Base-by-base conservation (phyloP, 108 stramenopile species). In the Pseudonitzschia multiseries region DNA sequence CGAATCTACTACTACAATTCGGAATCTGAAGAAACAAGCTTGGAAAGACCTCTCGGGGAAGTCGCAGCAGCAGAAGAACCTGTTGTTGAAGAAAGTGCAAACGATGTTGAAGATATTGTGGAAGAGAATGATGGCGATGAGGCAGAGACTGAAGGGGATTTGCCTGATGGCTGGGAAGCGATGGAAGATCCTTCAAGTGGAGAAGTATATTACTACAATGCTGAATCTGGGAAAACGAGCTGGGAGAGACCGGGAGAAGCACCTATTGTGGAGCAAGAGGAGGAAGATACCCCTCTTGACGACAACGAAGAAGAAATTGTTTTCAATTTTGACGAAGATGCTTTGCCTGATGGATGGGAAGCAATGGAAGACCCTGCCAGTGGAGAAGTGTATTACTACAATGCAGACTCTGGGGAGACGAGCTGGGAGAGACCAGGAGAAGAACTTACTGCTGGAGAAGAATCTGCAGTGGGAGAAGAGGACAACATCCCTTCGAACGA, bases 11-110 rank as follows among this genome's bases (percentile, higher is more conserved):
- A 83, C 73, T 89, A 82, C 80, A 87, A 94, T 68, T 68, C 50
- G 32, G 50, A 56, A 28, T 77, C 82, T 12, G 79, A 74, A 27
- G 84, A 84, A 59, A 91, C 87, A 14, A 70, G 80, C 36, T 95
- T 91, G 94, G 84, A 85, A 15, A 54, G 72, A 22, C 84, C 21
- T n/a, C n/a, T n/a, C n/a, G n/a, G n/a, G n/a, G n/a, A n/a, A n/a
- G n/a, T n/a, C n/a, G n/a, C n/a, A n/a, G n/a, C n/a, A n/a, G n/a
- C n/a, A n/a, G n/a, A n/a, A n/a, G n/a, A n/a, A n/a, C n/a, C n/a
- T n/a, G n/a, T n/a, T 1, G 44, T 28, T 24, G 68, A 69, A 69
- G 28, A 31, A 20, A 14, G 40, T 20, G 60, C 42, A 42, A 42
- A 24, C 28, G 22, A 21, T 21, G 50, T 24, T 40, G 77, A 59